Conservation (phyloP, 1,284 basidiomycete species). For the Rhizoctonia solani region DNA sequence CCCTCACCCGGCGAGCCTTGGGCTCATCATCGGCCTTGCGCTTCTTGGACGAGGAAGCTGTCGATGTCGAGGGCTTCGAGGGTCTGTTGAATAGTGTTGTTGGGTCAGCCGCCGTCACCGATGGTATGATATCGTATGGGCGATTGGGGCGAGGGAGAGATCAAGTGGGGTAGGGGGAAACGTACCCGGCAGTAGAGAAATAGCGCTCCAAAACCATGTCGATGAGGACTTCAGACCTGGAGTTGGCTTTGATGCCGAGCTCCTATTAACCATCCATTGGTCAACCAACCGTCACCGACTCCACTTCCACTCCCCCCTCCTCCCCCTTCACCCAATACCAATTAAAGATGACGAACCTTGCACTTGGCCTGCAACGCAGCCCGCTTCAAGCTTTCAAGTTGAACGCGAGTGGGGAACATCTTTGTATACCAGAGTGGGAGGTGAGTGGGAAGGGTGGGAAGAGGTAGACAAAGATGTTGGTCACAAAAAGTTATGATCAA, state of each 20-base stretch:
- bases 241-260: slow-evolving; percentile 29
- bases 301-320: too few relatives aligned
- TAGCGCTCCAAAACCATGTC: slow-evolving; percentile 4
- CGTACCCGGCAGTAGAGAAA: too few relatives aligned
- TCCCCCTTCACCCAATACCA: neutral
- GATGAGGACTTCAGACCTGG: slow-evolving; percentile 25
- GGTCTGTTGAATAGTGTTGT: neutral
- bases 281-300: neutral
- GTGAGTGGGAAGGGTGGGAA: too few relatives aligned
- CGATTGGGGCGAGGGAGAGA: too few relatives aligned
- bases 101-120: neutral
- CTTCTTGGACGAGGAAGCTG: slow-evolving; percentile 12
- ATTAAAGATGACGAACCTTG: slow-evolving; percentile 7
- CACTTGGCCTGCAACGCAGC: slow-evolving; percentile 19
- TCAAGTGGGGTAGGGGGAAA: too few relatives aligned
- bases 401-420: slow-evolving; percentile 8
- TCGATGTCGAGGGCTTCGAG: neutral
- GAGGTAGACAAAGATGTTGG: neutral
- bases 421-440: too few relatives aligned
- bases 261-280: slow-evolving; percentile 3
- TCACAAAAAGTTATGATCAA: neutral
- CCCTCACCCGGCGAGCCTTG: neutral
- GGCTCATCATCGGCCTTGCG: slow-evolving; percentile 10
- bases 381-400: slow-evolving; percentile 27
- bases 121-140: too few relatives aligned